These are phyloP conservation scores for Kalaharituber pfeilii DNA, from an alignment of 2,329 filamentous ascomycete genomes.

Conservation along the genomic window DNA sequence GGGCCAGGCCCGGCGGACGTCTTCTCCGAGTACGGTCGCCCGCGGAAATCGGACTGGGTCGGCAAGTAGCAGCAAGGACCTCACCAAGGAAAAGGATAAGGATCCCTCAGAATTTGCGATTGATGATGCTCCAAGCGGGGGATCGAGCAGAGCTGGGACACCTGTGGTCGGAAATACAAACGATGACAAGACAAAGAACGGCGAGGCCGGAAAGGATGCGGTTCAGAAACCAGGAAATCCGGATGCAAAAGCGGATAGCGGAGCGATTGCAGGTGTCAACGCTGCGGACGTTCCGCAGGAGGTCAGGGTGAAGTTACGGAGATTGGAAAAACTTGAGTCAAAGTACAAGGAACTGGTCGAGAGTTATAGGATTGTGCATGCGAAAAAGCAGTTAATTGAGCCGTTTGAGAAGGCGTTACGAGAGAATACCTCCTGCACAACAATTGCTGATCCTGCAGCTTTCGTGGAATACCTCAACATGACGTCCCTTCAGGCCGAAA, in stretches of 20 bases:
- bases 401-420: slow-evolving; percentile 81
- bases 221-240: slow-evolving; percentile 10
- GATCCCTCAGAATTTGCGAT: slow-evolving; percentile 20
- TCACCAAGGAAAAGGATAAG: slow-evolving; percentile 28
- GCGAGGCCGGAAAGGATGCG: slow-evolving; percentile 14
- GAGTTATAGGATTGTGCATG: slow-evolving; percentile 82
- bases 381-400: slow-evolving; percentile 70
- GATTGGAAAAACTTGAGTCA: slow-evolving; percentile 75
- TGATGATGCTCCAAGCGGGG: slow-evolving; percentile 15
- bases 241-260: slow-evolving; percentile 8
- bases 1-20: background rate
- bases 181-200: background rate
- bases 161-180: background rate
- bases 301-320: slow-evolving; percentile 56
- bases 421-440: slow-evolving; percentile 80
- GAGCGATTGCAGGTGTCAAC: slow-evolving; percentile 19
- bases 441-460: slow-evolving; percentile 68
- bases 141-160: slow-evolving; percentile 20
- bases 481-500: slow-evolving; percentile 66
- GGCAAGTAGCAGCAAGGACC: slow-evolving; percentile 21
- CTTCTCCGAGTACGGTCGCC: background rate
- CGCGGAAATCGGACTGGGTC: background rate
- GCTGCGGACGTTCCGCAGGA: slow-evolving; percentile 50
- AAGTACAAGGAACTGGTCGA: slow-evolving; percentile 79
- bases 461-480: slow-evolving; percentile 83